Evolutionary conservation across 768 basidiomycete species (phyloP).

Genomic region (Russula emetica): DNA sequence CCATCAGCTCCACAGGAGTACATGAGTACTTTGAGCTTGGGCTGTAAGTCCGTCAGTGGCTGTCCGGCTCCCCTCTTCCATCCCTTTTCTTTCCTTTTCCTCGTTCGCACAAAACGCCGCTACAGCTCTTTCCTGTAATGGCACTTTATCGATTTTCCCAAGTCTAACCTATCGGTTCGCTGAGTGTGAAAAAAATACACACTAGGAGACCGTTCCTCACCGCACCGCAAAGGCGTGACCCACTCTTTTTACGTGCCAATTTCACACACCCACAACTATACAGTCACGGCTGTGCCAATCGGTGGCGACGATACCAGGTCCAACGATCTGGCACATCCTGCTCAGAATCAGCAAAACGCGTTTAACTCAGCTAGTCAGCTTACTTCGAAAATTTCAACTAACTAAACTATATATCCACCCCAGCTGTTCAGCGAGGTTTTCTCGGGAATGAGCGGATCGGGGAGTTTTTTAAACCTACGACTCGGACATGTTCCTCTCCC

Average conservation of each 20-base stretch:
- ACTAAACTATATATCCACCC: neutral
- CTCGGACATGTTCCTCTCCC: neutral
- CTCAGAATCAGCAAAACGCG: slow-evolving; percentile 1
- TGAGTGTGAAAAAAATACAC: slow-evolving; percentile 19
- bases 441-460: neutral
- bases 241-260: neutral
- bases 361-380: neutral
- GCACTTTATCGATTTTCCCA: neutral
- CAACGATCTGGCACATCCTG: neutral
- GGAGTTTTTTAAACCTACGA: neutral
- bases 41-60: neutral
- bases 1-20: neutral
- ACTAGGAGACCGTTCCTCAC: neutral
- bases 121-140: neutral
- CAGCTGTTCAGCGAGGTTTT: neutral
- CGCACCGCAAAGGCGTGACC: neutral
- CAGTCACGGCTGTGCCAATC: slow-evolving; percentile 10
- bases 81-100: neutral
- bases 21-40: neutral
- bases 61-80: neutral
- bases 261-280: neutral
- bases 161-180: slow-evolving; percentile 13
- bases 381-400: neutral
- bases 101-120: neutral
- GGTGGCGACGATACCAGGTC: slow-evolving; percentile 3